Evolutionary conservation across 148 eudicot genomes (phyloP).

Genomic region (Arctostaphylos glauca): DNA sequence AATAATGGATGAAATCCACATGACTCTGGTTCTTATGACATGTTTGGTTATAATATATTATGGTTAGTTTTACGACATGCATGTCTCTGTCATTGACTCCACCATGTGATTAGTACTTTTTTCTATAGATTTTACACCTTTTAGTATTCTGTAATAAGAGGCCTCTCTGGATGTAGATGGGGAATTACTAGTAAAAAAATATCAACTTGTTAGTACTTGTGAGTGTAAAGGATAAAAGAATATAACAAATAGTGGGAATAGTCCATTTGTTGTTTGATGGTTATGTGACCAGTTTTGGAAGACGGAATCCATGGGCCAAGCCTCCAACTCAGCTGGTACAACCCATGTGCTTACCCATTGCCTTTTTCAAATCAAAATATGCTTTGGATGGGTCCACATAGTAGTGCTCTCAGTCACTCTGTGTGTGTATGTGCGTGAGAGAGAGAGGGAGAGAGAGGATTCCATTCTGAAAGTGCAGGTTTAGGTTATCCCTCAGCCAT

Average conservation of each 20-base stretch:
- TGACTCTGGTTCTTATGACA: not conserved
- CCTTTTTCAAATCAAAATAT: slow-evolving; percentile 12
- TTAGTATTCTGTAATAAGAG: not conserved
- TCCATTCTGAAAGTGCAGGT: not conserved
- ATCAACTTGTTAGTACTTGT: not conserved
- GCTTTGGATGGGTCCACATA: slow-evolving; percentile 15
- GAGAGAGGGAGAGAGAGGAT: not conserved
- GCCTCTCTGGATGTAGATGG: not conserved
- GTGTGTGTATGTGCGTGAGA: not conserved
- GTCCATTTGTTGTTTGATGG: slow-evolving; percentile 6
- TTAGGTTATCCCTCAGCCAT: not conserved
- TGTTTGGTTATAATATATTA: not conserved
- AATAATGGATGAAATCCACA: not conserved
- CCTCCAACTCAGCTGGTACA: not conserved
- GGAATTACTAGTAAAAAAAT: not conserved
- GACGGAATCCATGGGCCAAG: slow-evolving; percentile 1
- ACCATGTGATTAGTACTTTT: not conserved
- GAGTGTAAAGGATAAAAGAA: not conserved
- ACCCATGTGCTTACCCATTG: slow-evolving; percentile 17
- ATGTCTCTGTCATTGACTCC: not conserved
- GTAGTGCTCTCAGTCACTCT: not conserved
- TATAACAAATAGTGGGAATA: not conserved
- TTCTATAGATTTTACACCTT: not conserved
- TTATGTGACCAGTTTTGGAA: not conserved
- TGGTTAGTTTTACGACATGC: not conserved